Evolutionary conservation across 306 rosid genomes (phyloP).

Genomic region (Quercus variabilis): DNA sequence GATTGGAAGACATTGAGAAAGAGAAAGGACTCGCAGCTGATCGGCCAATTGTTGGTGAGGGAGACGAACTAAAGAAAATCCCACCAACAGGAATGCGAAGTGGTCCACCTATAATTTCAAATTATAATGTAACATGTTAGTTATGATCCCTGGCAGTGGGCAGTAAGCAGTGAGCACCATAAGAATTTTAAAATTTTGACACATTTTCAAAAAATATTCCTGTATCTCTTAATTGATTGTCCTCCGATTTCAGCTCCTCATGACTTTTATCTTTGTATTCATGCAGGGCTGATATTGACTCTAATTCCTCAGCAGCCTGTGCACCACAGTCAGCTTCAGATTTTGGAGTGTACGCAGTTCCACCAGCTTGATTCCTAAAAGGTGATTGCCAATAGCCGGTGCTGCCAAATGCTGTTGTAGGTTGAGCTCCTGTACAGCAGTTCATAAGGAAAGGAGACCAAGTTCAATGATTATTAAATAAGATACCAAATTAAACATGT

Average conservation of each 20-base stretch:
- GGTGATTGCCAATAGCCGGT: conserved; percentile 45
- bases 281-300: conserved; percentile 93
- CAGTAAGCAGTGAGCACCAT: not conserved
- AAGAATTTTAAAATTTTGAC: not conserved
- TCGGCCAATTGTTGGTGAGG: conserved; percentile 57
- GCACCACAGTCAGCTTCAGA: conserved; percentile 67
- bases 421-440: conserved; percentile 57
- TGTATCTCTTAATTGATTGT: conserved; percentile 89
- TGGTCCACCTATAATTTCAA: conserved; percentile 74
- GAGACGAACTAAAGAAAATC: conserved; percentile 50
- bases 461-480: conserved; percentile 7
- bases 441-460: conserved; percentile 4
- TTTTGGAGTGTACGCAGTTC: conserved; percentile 72
- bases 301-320: conserved; percentile 56
- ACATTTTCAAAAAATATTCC: conserved; percentile 29
- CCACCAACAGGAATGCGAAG: conserved; percentile 47
- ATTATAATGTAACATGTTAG: conserved; percentile 3
- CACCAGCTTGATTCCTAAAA: conserved; percentile 77
- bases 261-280: conserved; percentile 87
- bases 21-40: conserved; percentile 50
- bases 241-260: conserved; percentile 96
- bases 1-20: too few species aligned
- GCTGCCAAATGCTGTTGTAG: conserved; percentile 62
- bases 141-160: not conserved
- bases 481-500: not conserved